Evolutionary conservation across 1,284 basidiomycete genomes (phyloP).

Genomic region (Cryptococcus sp.): DNA sequence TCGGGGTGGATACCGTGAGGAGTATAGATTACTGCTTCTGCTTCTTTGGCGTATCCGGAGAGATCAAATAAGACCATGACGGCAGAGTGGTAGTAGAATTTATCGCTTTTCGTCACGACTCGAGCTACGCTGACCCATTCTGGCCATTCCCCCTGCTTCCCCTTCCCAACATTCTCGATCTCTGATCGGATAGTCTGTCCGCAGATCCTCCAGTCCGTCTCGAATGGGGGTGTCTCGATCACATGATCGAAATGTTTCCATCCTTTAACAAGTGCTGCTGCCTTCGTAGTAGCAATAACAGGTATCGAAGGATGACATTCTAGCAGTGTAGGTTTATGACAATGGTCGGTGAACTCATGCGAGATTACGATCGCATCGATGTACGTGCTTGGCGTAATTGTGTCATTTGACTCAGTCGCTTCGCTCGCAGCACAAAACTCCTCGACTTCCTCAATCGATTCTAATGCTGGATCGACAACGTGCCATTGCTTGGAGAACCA

Average conservation of each 20-base stretch:
- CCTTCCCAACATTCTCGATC: background rate
- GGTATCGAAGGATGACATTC: slow-evolving; percentile 8
- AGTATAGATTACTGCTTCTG: slow-evolving; percentile 19
- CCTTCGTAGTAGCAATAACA: slow-evolving; percentile 22
- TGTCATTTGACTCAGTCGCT: background rate
- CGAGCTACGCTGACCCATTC: slow-evolving; percentile 15
- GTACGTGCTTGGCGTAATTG: background rate
- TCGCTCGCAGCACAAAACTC: slow-evolving; percentile 7
- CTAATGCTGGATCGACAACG: slow-evolving; percentile 14
- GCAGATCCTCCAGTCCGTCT: background rate
- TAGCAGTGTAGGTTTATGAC: slow-evolving; percentile 17
- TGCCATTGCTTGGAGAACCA: slow-evolving; percentile 24
- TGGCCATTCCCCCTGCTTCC: slow-evolving; percentile 4
- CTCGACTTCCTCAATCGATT: slow-evolving; percentile 14
- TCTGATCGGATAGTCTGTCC: background rate
- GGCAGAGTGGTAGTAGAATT: slow-evolving; percentile 26
- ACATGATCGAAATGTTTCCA: slow-evolving; percentile 24
- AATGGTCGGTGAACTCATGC: slow-evolving; percentile 20
- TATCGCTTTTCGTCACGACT: slow-evolving; percentile 14
- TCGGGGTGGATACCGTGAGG: slow-evolving; percentile 22
- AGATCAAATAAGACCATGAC: slow-evolving; percentile 11
- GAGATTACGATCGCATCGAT: slow-evolving; percentile 16
- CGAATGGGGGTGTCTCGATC: slow-evolving; percentile 15
- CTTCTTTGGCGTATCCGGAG: background rate
- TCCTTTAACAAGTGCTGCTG: slow-evolving; percentile 13